Percentiles rank a stretch among this genome's conserved stretches.
These are phyloP conservation scores for Deakozyma indianensis DNA, from an alignment of 805 yeast genomes.

Conservation along the genomic window DNA sequence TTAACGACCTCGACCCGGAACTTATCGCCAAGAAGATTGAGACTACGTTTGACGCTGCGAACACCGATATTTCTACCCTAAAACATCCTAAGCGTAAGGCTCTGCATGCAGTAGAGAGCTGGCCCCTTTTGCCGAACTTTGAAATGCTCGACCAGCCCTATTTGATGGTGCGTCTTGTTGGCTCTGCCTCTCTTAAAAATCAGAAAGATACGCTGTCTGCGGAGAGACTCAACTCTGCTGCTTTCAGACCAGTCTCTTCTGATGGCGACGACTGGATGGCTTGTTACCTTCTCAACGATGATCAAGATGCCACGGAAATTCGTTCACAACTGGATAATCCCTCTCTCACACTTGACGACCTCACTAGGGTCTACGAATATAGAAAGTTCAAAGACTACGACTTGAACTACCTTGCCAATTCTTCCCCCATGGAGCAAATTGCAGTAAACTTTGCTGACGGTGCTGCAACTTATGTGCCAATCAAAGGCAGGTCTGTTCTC, in stretches of 20 bases:
- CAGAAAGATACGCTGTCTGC: constrained; percentile 7
- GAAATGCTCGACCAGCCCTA: constrained; percentile 68
- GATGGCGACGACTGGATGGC: constrained; percentile 71
- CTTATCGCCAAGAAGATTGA: constrained; percentile 60
- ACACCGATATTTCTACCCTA: constrained; percentile 29
- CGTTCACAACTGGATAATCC: constrained; percentile 31
- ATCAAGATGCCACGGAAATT: constrained; percentile 26
- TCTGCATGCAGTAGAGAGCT: constrained; percentile 58
- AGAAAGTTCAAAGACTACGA: constrained; percentile 69
- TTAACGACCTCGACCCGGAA: constrained; percentile 37
- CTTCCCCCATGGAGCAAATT: constrained; percentile 44
- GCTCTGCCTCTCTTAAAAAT: constrained; percentile 29
- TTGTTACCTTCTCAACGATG: constrained; percentile 36
- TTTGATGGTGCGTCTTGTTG: constrained; percentile 23
- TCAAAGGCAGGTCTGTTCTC: constrained; percentile 62
- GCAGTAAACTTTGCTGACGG: constrained; percentile 45
- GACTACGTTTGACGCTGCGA: constrained; percentile 53
- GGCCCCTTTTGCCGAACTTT: constrained; percentile 81
- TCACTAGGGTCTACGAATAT: constrained; percentile 32
- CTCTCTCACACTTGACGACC: constrained; percentile 20
- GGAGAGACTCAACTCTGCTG: constrained; percentile 26
- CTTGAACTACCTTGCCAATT: constrained; percentile 37
- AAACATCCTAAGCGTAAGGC: constrained; percentile 69
- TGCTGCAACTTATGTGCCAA: constrained; percentile 53
- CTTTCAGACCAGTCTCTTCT: constrained; percentile 60